Base-by-base conservation (phyloP, 192 early-diverging fungal species). In the Coemansia sp. region DNA sequence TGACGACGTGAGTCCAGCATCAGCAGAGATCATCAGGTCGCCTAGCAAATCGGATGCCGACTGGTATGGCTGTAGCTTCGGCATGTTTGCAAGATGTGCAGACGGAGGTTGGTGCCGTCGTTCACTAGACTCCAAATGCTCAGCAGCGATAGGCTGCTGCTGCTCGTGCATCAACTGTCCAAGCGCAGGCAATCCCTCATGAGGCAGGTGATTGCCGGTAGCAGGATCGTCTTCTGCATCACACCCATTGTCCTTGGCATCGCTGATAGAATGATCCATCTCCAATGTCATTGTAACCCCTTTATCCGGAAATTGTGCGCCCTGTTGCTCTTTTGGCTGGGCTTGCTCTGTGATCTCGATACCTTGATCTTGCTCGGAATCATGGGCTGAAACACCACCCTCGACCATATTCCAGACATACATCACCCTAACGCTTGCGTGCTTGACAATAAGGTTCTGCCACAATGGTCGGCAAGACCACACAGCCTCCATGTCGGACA, bases 391-490 rank as follows among this genome's bases (percentile, higher is more conserved):
- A 38, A 22, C 38, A n/a, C 40, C 38, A 40, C 11, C 46, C 0
- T 59, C 57, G 13, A n/a, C 6, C 38, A 59, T 59, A 5, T 41
- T 41, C 38, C 57, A 59, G n/a, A 59, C 38, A 12, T 63, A 53
- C 76, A 77, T 77, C 2, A 57, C 13, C 5, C 61, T 61, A 13
- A 77, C 8, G 8, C 58, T 46, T 16, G 45, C 61, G 9, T 63
- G 62, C 53, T 77, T 70, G 13, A 77, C 71, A 9, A 55, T 45
- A 43, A 77, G 51, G 6, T 56, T 50, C 4, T 68, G 67, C 76
- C 76, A 77, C 14, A 77, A 19, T 1, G 39, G 50, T 16, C 41
- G 5, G 14, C 58, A 72, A 37, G 57, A 48, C 76, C 76, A 77
- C 4, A 38, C 65, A 6, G 70, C 67, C 39, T 69, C 64, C 20